Percentiles rank a stretch among this genome's conserved stretches.
These are phyloP conservation scores for Arabidopsis arenosa DNA, from an alignment of 345 rosid species.

Conservation along the genomic window DNA sequence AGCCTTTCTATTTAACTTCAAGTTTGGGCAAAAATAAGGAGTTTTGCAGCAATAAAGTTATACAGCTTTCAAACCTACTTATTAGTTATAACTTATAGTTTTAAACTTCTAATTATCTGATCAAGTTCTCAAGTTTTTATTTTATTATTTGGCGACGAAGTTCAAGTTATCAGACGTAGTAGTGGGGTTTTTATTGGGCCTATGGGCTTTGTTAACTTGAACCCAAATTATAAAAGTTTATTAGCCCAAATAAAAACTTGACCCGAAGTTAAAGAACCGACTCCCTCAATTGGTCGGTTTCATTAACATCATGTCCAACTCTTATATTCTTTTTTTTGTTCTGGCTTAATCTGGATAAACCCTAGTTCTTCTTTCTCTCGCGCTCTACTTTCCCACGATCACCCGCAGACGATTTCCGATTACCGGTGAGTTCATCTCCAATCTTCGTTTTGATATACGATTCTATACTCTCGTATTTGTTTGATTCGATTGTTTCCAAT, in stretches of 20 bases:
- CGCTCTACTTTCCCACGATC: conserved; percentile 1
- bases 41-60: not conserved
- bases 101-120: no score
- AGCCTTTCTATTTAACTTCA: not conserved
- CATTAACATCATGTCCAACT: not conserved
- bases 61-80: not conserved
- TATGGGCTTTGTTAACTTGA: not conserved
- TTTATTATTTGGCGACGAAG: no score
- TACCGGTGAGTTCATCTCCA: conserved; percentile 20
- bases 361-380: conserved; percentile 27
- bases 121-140: no score
- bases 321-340: not conserved
- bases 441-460: not conserved
- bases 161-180: not conserved
- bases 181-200: not conserved
- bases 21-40: not conserved
- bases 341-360: conserved; percentile 19
- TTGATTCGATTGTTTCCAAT: not conserved
- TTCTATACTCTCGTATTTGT: not conserved
- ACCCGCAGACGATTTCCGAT: conserved; percentile 26
- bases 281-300: conserved; percentile 19
- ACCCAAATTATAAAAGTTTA: not conserved
- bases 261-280: conserved; percentile 26
- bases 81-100: no score
- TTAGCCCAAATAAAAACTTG: conserved; percentile 1